Evolutionary conservation across 305 asterid genomes (phyloP).

Genomic region (Coffea humblotiana): DNA sequence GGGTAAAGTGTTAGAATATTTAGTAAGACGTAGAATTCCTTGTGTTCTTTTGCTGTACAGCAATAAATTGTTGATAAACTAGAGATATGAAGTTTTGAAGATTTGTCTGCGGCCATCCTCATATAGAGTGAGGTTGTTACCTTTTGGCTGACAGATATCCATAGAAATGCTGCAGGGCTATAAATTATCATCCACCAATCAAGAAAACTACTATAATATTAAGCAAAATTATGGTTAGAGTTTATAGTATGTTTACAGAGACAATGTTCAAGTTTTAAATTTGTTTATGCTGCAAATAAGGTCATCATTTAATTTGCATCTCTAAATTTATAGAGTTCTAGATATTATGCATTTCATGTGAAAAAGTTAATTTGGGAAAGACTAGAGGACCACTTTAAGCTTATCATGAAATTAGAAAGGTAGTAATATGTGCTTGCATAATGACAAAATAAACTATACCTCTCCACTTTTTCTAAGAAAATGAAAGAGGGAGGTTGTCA

Average conservation of each 20-base stretch:
- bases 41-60: background rate
- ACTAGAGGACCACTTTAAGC: background rate
- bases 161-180: too few relatives aligned
- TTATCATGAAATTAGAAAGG: background rate
- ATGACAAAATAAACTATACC: background rate
- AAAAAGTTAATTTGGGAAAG: background rate
- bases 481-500: background rate
- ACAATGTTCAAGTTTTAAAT: background rate
- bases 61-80: background rate
- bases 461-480: background rate
- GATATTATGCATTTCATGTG: background rate
- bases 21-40: background rate
- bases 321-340: background rate
- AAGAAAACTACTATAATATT: background rate
- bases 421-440: background rate
- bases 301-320: background rate
- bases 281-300: background rate
- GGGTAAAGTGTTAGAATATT: background rate
- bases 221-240: background rate
- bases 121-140: background rate
- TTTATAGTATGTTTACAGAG: background rate
- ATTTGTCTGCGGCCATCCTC: too few relatives aligned
- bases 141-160: background rate
- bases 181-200: too few relatives aligned
- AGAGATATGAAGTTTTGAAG: too few relatives aligned